phyloP scores from a whole-genome alignment of 768 basidiomycete genomes.

The Macrolepiota fuliginosa region DNA sequence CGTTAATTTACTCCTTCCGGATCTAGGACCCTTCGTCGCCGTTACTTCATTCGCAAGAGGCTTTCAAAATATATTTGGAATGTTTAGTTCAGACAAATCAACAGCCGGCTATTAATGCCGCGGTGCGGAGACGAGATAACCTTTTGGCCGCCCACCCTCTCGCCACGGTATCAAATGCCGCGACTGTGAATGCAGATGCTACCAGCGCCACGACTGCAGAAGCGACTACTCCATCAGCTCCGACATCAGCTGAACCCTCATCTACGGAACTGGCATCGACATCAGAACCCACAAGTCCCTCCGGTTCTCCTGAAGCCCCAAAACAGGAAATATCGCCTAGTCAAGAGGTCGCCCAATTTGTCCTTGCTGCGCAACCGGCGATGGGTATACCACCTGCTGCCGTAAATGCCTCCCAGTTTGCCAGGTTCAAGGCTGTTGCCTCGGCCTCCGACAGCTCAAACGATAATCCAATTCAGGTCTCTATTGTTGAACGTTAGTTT shows the following conservation, averaged over 20 bases:
- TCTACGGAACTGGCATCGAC: constrained; percentile 17
- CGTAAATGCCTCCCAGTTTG: constrained; percentile 31
- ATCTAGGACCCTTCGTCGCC: constrained; percentile 66
- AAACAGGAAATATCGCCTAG: constrained; percentile 24
- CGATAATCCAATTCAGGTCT: constrained; percentile 70
- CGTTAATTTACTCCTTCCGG: constrained; percentile 13
- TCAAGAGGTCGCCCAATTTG: constrained; percentile 46
- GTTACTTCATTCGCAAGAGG: constrained; percentile 63
- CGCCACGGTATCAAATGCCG: constrained; percentile 11
- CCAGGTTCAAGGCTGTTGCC: constrained; percentile 27
- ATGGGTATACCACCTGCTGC: constrained; percentile 20
- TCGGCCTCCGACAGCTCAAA: constrained; percentile 30
- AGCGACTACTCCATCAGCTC: constrained; percentile 9
- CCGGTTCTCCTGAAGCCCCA: constrained; percentile 10
- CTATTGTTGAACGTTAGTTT: constrained; percentile 75
- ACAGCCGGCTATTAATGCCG: constrained; percentile 53
- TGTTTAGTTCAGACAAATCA: constrained; percentile 61
- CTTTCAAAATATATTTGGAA: constrained; percentile 75
- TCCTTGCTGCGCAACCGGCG: constrained; percentile 34
- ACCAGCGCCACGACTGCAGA: constrained; percentile 3
- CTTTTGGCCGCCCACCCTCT: constrained; percentile 43
- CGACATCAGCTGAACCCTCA: constrained; percentile 10
- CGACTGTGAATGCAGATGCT: neutral
- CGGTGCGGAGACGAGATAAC: constrained; percentile 68
- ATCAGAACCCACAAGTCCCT: constrained; percentile 13